Evolutionary conservation across 306 rosid genomes (phyloP), one percentile per base, ranked within the genome.

Genomic region (Potentilla sterilis): DNA sequence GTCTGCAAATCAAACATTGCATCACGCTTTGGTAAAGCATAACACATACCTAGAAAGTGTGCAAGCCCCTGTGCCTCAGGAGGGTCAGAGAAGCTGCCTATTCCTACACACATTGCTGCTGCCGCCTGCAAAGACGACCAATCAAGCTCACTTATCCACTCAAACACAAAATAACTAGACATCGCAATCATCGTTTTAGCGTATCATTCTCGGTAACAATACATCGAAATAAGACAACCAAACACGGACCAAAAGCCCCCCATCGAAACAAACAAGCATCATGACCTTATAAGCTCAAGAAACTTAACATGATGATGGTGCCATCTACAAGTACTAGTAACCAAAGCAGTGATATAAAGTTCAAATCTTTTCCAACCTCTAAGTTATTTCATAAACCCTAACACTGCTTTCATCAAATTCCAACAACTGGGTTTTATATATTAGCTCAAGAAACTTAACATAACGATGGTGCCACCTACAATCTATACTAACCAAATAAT

Each of bases 51-150:
- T 82, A 95, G 75, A 81, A 95, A 95, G 77, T 95, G 98, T 10
- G 97, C 97, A 28, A 95, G 92, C 75, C 98, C 98, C 73, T 92
- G 98, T 6, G 97, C 98, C 83, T 95, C 96, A 35, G 71, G 64
- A 41, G 98, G 98, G 75, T 95, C 98, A 44, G 89, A 92, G 79
- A 95, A 95, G 84, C 97, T 92, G 61, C 98, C 98, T 46, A 95
- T 89, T 77, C 90, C 98, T 16, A 95, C 98, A 66, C 93, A 90
- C 98, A 95, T 90, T 2, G 98, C 98, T 43, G 97, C 98, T 1
- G 97, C 98, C 6, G 98, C 98, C 98, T 95, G 87, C 75, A 79
- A 77, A 64, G 73, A 69, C 43, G 47, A 76, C 41, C 78, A 62
- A 34, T 37, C 11, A 37, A 34, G 43, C 11, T 55, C 7, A 80